These are phyloP conservation scores for Xylariaceae sp. DNA, from an alignment of 2,329 filamentous ascomycete genomes.

Conservation along the genomic window DNA sequence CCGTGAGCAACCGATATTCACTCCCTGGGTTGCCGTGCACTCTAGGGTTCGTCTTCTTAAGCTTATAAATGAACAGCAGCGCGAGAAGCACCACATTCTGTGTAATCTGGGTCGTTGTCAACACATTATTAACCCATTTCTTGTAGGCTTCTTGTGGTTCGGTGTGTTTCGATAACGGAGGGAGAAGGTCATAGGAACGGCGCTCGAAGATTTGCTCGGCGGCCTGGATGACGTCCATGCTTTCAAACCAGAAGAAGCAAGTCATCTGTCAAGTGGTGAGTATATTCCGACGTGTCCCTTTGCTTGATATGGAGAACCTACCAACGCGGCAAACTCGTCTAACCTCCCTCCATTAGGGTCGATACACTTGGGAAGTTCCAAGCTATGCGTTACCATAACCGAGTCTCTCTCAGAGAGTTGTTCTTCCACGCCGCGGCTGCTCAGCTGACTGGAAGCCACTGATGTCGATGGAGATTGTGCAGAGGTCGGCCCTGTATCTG, in stretches of 20 bases:
- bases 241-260: conserved; percentile 97
- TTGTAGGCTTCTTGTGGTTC: conserved; percentile 74
- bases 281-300: conserved; percentile 15
- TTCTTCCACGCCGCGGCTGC: conserved; percentile 26
- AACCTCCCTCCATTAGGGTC: conserved; percentile 70
- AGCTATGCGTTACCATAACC: conserved; percentile 50
- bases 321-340: conserved; percentile 78
- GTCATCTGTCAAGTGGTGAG: conserved; percentile 60
- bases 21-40: conserved; percentile 91
- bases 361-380: conserved; percentile 71
- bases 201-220: conserved; percentile 57
- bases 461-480: conserved; percentile 37
- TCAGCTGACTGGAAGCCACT: conserved; percentile 25
- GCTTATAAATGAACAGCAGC: conserved; percentile 82
- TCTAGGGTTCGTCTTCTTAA: conserved; percentile 83
- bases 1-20: conserved; percentile 86
- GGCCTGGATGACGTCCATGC: conserved; percentile 68
- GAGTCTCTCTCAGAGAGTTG: conserved; percentile 35
- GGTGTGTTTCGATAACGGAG: conserved; percentile 61
- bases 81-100: conserved; percentile 91
- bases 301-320: conserved; percentile 35
- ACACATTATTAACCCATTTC: conserved; percentile 88
- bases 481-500: conserved; percentile 18
- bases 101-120: conserved; percentile 92
- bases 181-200: conserved; percentile 34